phyloP scores from a whole-genome alignment of 805 yeast species.

The Grigorovia jiainica region DNA sequence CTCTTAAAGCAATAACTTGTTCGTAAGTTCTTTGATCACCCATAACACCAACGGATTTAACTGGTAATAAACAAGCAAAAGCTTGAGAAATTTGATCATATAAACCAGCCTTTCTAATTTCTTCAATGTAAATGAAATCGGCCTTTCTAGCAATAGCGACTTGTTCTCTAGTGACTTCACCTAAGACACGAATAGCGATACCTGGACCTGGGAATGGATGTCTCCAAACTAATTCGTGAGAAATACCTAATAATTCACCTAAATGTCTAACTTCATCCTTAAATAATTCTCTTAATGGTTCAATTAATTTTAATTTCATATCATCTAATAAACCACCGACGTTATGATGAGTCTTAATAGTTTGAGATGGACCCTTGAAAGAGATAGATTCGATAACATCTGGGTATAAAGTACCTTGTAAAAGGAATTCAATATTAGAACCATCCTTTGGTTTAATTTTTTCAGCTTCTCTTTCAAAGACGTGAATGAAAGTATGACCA shows the following conservation, averaged over 20 bases:
- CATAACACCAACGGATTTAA: constrained; percentile 98
- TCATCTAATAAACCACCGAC: constrained; percentile 97
- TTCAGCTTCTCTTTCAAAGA: constrained; percentile 92
- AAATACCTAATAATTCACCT: constrained; percentile 91
- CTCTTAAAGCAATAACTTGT: constrained; percentile 97
- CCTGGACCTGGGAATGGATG: constrained; percentile 99
- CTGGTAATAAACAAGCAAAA: constrained; percentile 93
- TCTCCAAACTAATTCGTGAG: constrained; percentile 97
- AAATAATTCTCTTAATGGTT: constrained; percentile 96
- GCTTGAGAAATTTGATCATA: constrained; percentile 94
- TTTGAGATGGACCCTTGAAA: constrained; percentile 98
- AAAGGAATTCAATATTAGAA: constrained; percentile 80
- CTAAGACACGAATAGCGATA: constrained; percentile 94
- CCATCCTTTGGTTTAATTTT: constrained; percentile 83
- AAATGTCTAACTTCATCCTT: constrained; percentile 97
- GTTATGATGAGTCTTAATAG: constrained; percentile 98
- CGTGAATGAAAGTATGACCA: constrained; percentile 95
- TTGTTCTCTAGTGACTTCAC: constrained; percentile 90
- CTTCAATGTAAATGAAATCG: constrained; percentile 91
- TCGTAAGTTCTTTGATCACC: constrained; percentile 99
- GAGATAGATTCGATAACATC: constrained; percentile 98
- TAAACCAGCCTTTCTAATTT: constrained; percentile 86
- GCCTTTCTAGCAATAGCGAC: constrained; percentile 97
- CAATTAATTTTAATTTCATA: constrained; percentile 97
- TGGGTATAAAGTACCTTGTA: constrained; percentile 97